Base-by-base conservation (phyloP, 768 basidiomycete genomes). In the Wakefieldia striispora region DNA sequence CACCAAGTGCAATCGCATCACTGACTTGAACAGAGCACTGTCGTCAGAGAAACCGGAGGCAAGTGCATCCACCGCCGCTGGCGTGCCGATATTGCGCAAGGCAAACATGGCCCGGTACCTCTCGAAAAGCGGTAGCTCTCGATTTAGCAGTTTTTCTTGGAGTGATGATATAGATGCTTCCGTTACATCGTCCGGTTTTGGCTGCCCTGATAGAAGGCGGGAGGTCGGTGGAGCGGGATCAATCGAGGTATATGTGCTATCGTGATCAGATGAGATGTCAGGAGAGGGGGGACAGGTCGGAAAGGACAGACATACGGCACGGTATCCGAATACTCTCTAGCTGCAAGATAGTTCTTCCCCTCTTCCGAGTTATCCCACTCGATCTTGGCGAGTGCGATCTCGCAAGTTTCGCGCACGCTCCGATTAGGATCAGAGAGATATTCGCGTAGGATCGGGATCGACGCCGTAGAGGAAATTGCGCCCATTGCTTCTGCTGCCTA, bases 401-500 rank as follows among this genome's bases (percentile, higher is more conserved):
- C 93, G 68, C 95, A 97, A 0, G 97, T 99, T 73, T 99, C 97
- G 31, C 93, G 79, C 0, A 95, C 88, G 34, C 82, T 81, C 40
- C 83, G 76, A 54, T 88, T 80, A 10, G 79, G 62, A 73, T 97
- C 91, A 46, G 72, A 65, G 27, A 88, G 69, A 70, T 86, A 94
- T 66, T 86, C 75, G 47, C 73, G 70, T 33, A 99, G 77, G 48
- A 93, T 66, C 3, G 84, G 78, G 11, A 95, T 61, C 14, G 91
- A 89, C 0, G 70, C 57, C 2, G 75, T 61, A 19, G 82, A 74
- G 8, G 90, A 92, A 33, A 98, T 91, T 1, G 97, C 97, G 35
- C 95, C 97, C 76, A 99, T 87, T 9, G 97, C 97, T 71, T 99
- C 97, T n/a, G 97, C 97, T 43, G 95, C 94, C 89, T 95, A 55